Evolutionary conservation across 768 basidiomycete species (phyloP).

Genomic region (Pleurotus sapidus): DNA sequence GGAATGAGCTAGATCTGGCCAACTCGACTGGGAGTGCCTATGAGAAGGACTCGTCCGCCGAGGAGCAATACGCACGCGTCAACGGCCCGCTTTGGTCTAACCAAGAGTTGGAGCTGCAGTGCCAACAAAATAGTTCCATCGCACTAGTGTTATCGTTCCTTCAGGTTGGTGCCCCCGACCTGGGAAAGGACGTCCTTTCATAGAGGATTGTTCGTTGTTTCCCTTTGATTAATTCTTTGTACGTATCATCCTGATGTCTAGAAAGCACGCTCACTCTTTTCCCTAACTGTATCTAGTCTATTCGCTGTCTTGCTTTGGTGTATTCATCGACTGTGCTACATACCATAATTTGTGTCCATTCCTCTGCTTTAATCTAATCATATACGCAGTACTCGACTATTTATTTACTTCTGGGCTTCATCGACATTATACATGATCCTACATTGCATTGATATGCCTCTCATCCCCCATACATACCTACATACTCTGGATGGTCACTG

Average conservation of each 20-base stretch:
- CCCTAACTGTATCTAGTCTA: not conserved
- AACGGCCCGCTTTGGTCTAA: constrained; percentile 68
- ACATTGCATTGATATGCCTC: not conserved
- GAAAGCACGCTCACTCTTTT: not conserved
- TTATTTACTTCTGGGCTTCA: not conserved
- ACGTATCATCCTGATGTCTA: not conserved
- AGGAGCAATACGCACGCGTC: constrained; percentile 24
- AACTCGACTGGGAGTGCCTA: constrained; percentile 20
- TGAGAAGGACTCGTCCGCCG: constrained; percentile 26
- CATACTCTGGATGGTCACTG: constrained; percentile 11
- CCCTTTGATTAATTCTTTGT: not conserved
- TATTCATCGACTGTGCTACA: constrained; percentile 4
- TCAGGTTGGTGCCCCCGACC: constrained; percentile 46
- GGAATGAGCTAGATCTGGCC: constrained; percentile 50
- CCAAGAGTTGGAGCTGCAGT: constrained; percentile 80
- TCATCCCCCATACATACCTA: constrained; percentile 8
- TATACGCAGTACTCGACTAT: not conserved
- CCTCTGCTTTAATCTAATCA: not conserved
- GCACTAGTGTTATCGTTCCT: constrained; percentile 68
- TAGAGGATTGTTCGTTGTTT: not conserved
- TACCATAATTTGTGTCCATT: not conserved
- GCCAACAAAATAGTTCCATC: constrained; percentile 88
- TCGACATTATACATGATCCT: not conserved
- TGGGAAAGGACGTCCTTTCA: not conserved
- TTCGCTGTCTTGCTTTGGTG: constrained; percentile 6